Percentiles rank a stretch among this genome's conserved stretches.
Conservation (phyloP, 1,139 yeast genomes). For the Nakaseomyces bracarensis region DNA sequence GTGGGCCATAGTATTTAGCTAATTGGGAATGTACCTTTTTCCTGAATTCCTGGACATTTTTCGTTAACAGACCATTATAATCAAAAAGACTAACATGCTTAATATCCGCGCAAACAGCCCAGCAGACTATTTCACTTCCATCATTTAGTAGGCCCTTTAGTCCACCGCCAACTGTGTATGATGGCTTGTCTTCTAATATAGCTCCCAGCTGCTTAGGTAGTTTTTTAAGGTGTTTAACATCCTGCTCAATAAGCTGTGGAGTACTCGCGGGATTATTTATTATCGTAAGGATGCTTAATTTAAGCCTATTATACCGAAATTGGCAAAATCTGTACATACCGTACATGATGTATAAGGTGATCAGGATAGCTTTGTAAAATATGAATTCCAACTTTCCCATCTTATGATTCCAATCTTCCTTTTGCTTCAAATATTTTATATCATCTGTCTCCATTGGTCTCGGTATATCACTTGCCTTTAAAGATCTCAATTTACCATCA, state of each 20-base stretch:
- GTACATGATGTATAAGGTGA: slow-evolving; percentile 47
- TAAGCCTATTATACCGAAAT: slow-evolving; percentile 45
- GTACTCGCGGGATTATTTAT: slow-evolving; percentile 76
- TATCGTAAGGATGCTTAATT: slow-evolving; percentile 51
- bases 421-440: slow-evolving; percentile 1
- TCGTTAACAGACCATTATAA: slow-evolving; percentile 58
- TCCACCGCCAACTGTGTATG: slow-evolving; percentile 82
- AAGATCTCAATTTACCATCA: slow-evolving; percentile 2
- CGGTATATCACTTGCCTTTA: background rate
- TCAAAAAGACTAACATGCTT: slow-evolving; percentile 69
- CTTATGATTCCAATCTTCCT: slow-evolving; percentile 3
- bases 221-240: slow-evolving; percentile 62
- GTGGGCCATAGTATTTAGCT: slow-evolving; percentile 65
- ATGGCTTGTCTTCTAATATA: slow-evolving; percentile 60
- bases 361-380: slow-evolving; percentile 41
- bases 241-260: slow-evolving; percentile 80
- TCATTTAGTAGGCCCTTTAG: slow-evolving; percentile 71
- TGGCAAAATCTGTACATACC: slow-evolving; percentile 48
- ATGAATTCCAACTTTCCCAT: slow-evolving; percentile 18
- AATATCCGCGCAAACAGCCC: slow-evolving; percentile 85
- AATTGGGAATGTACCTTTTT: slow-evolving; percentile 54
- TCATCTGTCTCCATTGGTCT: background rate
- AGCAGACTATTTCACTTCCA: slow-evolving; percentile 68
- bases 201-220: slow-evolving; percentile 72
- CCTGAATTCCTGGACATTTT: slow-evolving; percentile 48